These are phyloP conservation scores for Phytophthora brassicae DNA, from an alignment of 352 stramenopile genomes.

Conservation along the genomic window DNA sequence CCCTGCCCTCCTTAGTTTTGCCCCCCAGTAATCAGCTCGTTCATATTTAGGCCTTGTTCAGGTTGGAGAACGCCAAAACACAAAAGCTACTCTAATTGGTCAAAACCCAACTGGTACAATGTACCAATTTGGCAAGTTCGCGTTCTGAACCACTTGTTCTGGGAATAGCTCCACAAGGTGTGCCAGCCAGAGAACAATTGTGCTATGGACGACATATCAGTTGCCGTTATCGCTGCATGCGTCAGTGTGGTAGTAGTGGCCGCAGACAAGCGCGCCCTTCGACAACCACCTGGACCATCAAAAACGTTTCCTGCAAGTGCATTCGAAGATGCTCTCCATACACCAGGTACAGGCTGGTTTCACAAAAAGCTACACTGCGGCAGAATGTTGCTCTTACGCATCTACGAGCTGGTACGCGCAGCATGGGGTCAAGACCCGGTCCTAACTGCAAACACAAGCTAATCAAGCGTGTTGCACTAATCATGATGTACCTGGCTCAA, in stretches of 20 bases:
- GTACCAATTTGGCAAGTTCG: not conserved
- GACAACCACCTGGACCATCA: not conserved
- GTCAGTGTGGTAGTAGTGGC: not conserved
- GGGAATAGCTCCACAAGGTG: not conserved
- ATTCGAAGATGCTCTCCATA: not conserved
- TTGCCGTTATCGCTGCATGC: not conserved
- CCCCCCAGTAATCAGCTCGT: too few species aligned
- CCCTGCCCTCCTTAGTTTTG: too few species aligned
- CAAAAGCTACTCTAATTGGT: not conserved
- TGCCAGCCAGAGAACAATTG: conserved; percentile 5
- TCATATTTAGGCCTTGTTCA: too few species aligned
- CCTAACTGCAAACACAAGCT: conserved; percentile 15
- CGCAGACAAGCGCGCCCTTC: not conserved
- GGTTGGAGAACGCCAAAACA: too few species aligned
- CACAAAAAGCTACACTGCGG: conserved; percentile 7
- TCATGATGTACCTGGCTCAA: conserved; percentile 20
- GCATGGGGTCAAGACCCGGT: not conserved
- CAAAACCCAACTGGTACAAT: not conserved
- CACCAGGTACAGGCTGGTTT: conserved; percentile 1
- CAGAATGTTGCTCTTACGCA: conserved; percentile 4
- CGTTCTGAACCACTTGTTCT: not conserved
- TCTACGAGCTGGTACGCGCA: conserved; percentile 7
- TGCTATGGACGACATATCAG: conserved; percentile 4
- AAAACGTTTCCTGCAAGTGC: not conserved
- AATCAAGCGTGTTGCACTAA: conserved; percentile 9